Evolutionary conservation across 495 filamentous ascomycete genomes (phyloP).

Genomic region (Bombardia bombarda): DNA sequence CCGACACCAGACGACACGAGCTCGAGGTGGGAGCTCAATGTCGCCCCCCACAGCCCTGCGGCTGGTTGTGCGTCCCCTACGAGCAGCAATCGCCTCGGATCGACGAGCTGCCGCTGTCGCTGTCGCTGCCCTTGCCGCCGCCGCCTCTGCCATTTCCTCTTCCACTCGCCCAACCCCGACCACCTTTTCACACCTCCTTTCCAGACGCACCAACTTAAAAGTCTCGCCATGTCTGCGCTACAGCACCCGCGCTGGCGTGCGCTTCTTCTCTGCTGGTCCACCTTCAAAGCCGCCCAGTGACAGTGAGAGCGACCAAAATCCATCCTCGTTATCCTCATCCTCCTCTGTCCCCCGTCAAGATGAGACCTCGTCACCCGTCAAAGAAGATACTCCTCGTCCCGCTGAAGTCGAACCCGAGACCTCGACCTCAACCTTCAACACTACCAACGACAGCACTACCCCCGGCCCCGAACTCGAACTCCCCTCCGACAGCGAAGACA

Average conservation of each 20-base stretch:
- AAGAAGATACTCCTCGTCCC: not conserved
- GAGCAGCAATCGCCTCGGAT: constrained; percentile 10
- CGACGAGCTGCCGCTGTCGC: not conserved
- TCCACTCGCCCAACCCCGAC: too few species aligned
- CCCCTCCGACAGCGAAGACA: constrained; percentile 69
- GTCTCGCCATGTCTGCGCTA: constrained; percentile 9
- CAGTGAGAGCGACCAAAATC: not conserved
- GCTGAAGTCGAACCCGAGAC: not conserved
- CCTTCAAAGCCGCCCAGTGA: constrained; percentile 8
- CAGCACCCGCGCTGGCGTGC: constrained; percentile 1
- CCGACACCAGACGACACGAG: not conserved
- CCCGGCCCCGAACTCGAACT: constrained; percentile 35
- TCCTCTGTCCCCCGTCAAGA: not conserved
- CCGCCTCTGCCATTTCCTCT: not conserved
- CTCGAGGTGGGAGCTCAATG: constrained; percentile 20
- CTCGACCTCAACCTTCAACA: not conserved
- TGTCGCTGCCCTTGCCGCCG: not conserved
- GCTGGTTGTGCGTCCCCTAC: constrained; percentile 20
- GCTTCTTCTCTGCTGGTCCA: constrained; percentile 12
- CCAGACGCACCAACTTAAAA: not conserved
- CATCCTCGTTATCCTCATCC: not conserved
- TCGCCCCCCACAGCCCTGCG: constrained; percentile 19
- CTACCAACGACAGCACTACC: not conserved
- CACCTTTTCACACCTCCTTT: not conserved
- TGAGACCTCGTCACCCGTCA: not conserved